These are phyloP conservation scores for Pythium aristosporum DNA, from an alignment of 352 stramenopile genomes.

Conservation along the genomic window DNA sequence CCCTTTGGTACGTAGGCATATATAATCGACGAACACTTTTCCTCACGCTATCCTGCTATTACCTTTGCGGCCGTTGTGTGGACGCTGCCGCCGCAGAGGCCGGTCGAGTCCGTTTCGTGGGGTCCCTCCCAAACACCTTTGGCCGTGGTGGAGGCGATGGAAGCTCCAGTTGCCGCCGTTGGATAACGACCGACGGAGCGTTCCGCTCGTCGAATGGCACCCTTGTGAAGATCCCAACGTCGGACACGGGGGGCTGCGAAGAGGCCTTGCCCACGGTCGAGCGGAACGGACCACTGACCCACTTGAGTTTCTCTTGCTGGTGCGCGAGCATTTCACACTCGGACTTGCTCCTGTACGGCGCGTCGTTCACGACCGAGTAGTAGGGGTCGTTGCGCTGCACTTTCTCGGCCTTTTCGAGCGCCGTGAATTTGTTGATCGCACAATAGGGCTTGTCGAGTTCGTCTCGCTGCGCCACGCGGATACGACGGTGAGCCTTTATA, in stretches of 20 bases:
- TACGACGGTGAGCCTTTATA: slow-evolving; percentile 27
- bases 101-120: slow-evolving; percentile 1
- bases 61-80: slow-evolving; percentile 11
- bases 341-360: slow-evolving; percentile 52
- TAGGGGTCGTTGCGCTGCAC: slow-evolving; percentile 38
- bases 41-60: not conserved
- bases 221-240: slow-evolving; percentile 57
- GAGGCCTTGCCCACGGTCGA: slow-evolving; percentile 65
- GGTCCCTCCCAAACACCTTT: not conserved
- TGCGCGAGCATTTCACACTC: slow-evolving; percentile 53
- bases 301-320: slow-evolving; percentile 68
- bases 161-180: slow-evolving; percentile 44
- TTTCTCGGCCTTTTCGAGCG: slow-evolving; percentile 34
- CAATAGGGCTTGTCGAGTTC: slow-evolving; percentile 73
- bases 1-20: slow-evolving; percentile 10
- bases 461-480: slow-evolving; percentile 62
- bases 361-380: slow-evolving; percentile 83
- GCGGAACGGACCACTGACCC: slow-evolving; percentile 70
- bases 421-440: slow-evolving; percentile 55
- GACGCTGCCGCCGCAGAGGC: slow-evolving; percentile 8
- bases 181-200: slow-evolving; percentile 53
- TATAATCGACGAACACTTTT: slow-evolving; percentile 16
- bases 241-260: slow-evolving; percentile 34
- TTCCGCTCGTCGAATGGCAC: slow-evolving; percentile 58
- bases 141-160: slow-evolving; percentile 6